Evolutionary conservation across 75 land plant species (phyloP), one percentile per base, ranked within the genome.

Genomic region (Pinus taeda): DNA sequence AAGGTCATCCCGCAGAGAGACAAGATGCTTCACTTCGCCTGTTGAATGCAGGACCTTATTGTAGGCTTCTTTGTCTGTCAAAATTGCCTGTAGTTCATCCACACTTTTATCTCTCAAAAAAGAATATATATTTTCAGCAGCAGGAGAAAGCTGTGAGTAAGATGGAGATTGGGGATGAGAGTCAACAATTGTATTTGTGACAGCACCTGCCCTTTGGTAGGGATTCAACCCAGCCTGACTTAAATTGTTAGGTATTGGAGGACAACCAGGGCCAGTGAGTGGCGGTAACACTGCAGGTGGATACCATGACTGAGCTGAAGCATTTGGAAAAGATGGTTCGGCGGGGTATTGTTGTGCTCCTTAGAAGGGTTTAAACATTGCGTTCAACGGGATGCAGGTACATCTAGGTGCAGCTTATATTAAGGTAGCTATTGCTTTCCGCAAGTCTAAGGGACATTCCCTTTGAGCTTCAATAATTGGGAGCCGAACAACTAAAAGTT

Each of bases 301-400:
- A 83, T 93, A 93, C 95, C 93, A 91, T 53, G 91, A 87, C 61
- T 88, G 88, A 37, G 84, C 69, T 9, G 89, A 75, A 57, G 67
- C 75, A 14, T 83, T 83, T 26, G 82, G 90, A 12, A 81, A 76
- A 63, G 75, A 77, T 42, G 84, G 81, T 73, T 80, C 85, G 33
- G 80, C 61, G 77, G 82, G 88, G 61, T 89, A 86, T 58, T 87
- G 86, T 30, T 85, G 90, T 49, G 82, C 79, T 36, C 90, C 90
- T 59, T 73, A 49, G 56, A 73, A n/a, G n/a, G n/a, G n/a, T n/a
- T n/a, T n/a, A n/a, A n/a, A n/a, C n/a, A n/a, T n/a, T n/a, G n/a
- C n/a, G n/a, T n/a, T n/a, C n/a, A n/a, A n/a, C n/a, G n/a, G n/a
- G n/a, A n/a, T n/a, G n/a, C n/a, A n/a, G n/a, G n/a, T n/a, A n/a